Evolutionary conservation across 2,329 filamentous ascomycete species (phyloP).

Genomic region (Fusarium agapanthi): DNA sequence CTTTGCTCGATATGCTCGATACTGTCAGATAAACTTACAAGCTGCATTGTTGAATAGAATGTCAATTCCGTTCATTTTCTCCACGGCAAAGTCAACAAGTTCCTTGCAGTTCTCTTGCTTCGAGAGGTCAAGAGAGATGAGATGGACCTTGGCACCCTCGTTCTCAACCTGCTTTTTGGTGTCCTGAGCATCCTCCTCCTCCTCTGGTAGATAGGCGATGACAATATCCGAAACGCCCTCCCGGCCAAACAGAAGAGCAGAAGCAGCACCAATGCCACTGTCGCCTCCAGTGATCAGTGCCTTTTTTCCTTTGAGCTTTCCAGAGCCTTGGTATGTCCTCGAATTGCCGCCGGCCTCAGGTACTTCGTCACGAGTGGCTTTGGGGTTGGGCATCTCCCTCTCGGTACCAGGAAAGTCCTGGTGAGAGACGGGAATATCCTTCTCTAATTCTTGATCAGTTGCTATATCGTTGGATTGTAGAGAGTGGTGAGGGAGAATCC

Average conservation of each 20-base stretch:
- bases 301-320: constrained; percentile 78
- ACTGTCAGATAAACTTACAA: constrained; percentile 58
- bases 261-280: constrained; percentile 79
- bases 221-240: constrained; percentile 76
- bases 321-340: constrained; percentile 76
- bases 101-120: constrained; percentile 74
- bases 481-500: neutral
- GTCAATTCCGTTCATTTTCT: constrained; percentile 74
- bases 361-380: constrained; percentile 70
- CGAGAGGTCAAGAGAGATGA: constrained; percentile 71
- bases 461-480: too few relatives aligned
- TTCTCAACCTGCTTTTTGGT: constrained; percentile 76
- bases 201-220: constrained; percentile 78
- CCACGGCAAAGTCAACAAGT: constrained; percentile 71
- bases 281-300: constrained; percentile 85
- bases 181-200: constrained; percentile 78
- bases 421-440: constrained; percentile 41
- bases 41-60: constrained; percentile 80
- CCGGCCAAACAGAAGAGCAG: constrained; percentile 80
- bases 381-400: constrained; percentile 43
- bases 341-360: constrained; percentile 74
- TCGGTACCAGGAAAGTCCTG: constrained; percentile 44
- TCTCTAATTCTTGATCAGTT: constrained; percentile 47
- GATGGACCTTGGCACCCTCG: constrained; percentile 70
- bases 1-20: neutral